phyloP scores from a whole-genome alignment of 108 stramenopile genomes.

The Cyclotella distinguenda region DNA sequence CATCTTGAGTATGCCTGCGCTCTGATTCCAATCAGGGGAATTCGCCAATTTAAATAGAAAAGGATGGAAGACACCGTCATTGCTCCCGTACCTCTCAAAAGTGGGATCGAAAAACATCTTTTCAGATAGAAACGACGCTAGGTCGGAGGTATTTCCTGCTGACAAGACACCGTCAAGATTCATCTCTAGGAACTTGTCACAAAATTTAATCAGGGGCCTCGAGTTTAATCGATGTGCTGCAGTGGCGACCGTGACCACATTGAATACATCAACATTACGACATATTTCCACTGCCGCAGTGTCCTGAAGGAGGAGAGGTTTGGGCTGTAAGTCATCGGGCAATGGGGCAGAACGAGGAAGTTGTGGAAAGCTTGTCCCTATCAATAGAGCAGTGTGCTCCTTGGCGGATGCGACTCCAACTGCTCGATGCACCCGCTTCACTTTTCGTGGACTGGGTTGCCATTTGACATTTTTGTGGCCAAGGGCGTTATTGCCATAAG shows the following conservation, averaged over 20 bases:
- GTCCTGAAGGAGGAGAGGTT: slow-evolving; percentile 42
- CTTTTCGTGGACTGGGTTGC: slow-evolving; percentile 72
- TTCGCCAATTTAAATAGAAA: slow-evolving; percentile 38
- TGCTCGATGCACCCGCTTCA: slow-evolving; percentile 74
- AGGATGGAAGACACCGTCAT: slow-evolving; percentile 67
- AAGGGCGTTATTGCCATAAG: slow-evolving; percentile 57
- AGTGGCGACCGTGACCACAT: slow-evolving; percentile 69
- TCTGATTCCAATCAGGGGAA: slow-evolving; percentile 26
- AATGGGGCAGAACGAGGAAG: slow-evolving; percentile 19
- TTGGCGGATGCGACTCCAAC: slow-evolving; percentile 75
- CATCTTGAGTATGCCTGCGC: slow-evolving; percentile 16
- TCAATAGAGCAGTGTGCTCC: slow-evolving; percentile 78
- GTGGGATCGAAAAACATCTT: slow-evolving; percentile 32
- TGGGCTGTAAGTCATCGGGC: not conserved
- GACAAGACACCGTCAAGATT: slow-evolving; percentile 85
- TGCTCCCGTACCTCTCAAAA: not conserved
- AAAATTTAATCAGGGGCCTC: slow-evolving; percentile 53
- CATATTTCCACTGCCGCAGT: slow-evolving; percentile 54
- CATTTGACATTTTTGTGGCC: slow-evolving; percentile 81
- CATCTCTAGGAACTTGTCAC: slow-evolving; percentile 59
- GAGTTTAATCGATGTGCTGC: slow-evolving; percentile 60
- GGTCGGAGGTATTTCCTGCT: slow-evolving; percentile 53
- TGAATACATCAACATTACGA: slow-evolving; percentile 76
- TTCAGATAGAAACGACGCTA: slow-evolving; percentile 59
- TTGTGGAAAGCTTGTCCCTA: slow-evolving; percentile 69